Evolutionary conservation across 306 rosid genomes (phyloP).

Genomic region (Crotalaria pallida): DNA sequence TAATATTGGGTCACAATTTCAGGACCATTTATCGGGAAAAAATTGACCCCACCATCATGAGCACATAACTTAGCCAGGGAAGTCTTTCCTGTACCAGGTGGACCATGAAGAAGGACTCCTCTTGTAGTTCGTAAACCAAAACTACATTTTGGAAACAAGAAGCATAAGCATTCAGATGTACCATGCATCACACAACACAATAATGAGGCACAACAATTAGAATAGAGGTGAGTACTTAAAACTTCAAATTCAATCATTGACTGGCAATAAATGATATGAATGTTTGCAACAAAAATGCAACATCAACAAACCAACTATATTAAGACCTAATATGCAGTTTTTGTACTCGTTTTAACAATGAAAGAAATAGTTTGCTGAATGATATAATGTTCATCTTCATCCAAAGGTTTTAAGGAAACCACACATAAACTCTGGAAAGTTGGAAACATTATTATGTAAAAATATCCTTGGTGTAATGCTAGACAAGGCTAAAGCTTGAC

Average conservation of each 20-base stretch:
- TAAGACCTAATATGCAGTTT: neutral
- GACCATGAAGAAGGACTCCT: slow-evolving; percentile 94
- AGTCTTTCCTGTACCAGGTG: slow-evolving; percentile 97
- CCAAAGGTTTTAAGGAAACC: no score
- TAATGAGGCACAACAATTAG: neutral
- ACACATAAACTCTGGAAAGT: no score
- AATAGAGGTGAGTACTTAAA: slow-evolving; percentile 2
- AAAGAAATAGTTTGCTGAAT: slow-evolving; percentile 16
- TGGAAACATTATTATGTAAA: no score
- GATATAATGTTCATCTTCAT: no score
- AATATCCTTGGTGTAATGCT: no score
- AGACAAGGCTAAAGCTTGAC: no score
- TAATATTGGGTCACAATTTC: slow-evolving; percentile 67
- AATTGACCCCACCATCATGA: slow-evolving; percentile 62
- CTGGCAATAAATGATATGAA: neutral
- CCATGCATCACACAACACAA: no score
- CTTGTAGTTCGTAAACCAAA: slow-evolving; percentile 72
- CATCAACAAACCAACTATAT: neutral
- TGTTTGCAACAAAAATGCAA: neutral
- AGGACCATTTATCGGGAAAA: slow-evolving; percentile 76
- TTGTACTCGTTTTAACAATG: neutral
- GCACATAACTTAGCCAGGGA: slow-evolving; percentile 69
- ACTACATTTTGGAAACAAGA: slow-evolving; percentile 35
- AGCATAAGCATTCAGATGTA: slow-evolving; percentile 24
- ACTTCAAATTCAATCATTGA: slow-evolving; percentile 15